Base-by-base conservation (phyloP, 306 rosid genomes). In the Medicago ruthenica region DNA sequence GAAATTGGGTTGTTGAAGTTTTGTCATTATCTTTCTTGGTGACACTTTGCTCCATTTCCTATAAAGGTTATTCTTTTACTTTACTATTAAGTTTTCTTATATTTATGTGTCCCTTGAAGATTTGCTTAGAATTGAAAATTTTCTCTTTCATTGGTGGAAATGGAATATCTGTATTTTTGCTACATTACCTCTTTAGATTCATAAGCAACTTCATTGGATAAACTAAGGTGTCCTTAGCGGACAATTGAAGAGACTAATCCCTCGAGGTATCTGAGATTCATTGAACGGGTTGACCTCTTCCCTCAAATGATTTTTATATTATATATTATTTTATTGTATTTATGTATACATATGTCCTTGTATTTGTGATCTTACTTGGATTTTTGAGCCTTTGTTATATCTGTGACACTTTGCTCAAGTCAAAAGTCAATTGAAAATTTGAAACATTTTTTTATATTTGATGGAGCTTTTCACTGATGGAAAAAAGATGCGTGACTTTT, bases 21-120 rank as follows among this genome's bases (percentile, higher is more conserved):
- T 58, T 58, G 75, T 84, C 88, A 67, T 77, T 50, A 12, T 82
- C 79, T 59, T 59, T 81, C 69, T 77, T 76, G 87, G 87, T 88
- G 84, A 17, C 75, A 50, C 41, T 79, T 61, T 81, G 3, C 37
- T 75, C 48, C 63, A 8, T 77, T 83, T 39, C 54, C 55, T 64
- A 31, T 21, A 66, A 68, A 70, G 67, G 70, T 72, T 9, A 75
- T 72, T 75, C 79, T 78, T 85, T 82, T 73, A 75, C 92, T 87
- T 85, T 45, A 37, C 58, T 82, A 59, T 67, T 75, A 88, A 80
- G 88, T 82, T 79, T 76, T 79, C 16, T 47, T 41, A 53, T 40
- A 54, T 73, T 58, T 21, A n/a, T n/a, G 1, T 75, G 64, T 20
- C 7, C 47, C 45, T 70, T 60, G 67, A 37, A 66, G 72, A 54